A percentile compares a stretch with the other conserved stretches of the same genome.
Conservation (phyloP, 345 rosid species). For the Populus davidiana region DNA sequence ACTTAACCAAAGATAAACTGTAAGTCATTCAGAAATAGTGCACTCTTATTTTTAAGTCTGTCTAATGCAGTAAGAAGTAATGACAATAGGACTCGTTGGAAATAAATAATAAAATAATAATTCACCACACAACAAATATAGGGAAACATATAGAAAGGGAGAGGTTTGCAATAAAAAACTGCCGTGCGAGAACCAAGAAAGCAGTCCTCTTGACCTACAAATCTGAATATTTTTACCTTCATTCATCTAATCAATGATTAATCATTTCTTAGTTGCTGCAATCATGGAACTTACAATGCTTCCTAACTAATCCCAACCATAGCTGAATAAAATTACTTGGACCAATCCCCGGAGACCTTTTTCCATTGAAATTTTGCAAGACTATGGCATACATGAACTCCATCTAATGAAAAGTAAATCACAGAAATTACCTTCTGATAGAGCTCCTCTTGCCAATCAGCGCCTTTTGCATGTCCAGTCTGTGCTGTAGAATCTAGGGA, state of each 20-base stretch:
- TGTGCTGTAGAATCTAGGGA: conserved; percentile 75
- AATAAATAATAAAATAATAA: no score
- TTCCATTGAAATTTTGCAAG: background rate
- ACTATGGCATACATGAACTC: background rate
- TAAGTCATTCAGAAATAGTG: no score
- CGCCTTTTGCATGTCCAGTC: conserved; percentile 61
- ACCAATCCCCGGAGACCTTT: background rate
- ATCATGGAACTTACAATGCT: background rate
- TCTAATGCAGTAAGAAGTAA: no score
- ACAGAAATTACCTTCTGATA: conserved; percentile 60
- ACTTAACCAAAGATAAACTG: no score
- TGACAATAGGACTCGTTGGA: no score
- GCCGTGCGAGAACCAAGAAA: no score
- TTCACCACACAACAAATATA: no score
- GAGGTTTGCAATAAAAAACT: no score
- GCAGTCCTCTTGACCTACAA: background rate
- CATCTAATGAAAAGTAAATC: background rate
- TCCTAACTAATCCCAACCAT: background rate
- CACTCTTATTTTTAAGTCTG: no score
- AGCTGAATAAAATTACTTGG: background rate
- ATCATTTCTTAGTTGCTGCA: background rate
- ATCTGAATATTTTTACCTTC: background rate
- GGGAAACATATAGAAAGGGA: no score
- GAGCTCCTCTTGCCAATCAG: conserved; percentile 92
- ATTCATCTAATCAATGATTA: background rate